phyloP scores from a whole-genome alignment of 805 yeast genomes.

The Tetrapisispora pingtungensis region DNA sequence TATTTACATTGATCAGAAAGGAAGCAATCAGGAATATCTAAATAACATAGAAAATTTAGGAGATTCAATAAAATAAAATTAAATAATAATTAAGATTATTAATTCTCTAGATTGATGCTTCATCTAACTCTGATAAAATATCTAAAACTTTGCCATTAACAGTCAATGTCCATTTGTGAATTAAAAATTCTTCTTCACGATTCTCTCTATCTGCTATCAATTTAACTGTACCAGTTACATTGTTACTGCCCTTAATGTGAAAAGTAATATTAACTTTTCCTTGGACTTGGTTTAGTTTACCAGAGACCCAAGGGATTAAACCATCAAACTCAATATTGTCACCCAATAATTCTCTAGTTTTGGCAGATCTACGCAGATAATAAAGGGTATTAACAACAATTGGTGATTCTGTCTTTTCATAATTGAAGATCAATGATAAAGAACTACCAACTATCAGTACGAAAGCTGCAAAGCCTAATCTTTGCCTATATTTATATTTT shows the following conservation, averaged over 20 bases:
- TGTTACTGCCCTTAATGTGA: conserved; percentile 56
- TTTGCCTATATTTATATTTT: conserved; percentile 40
- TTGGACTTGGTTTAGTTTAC: conserved; percentile 71
- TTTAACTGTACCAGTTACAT: conserved; percentile 41
- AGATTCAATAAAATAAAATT: background rate
- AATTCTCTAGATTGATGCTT: background rate
- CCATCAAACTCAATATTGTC: conserved; percentile 63
- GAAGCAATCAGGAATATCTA: too few relatives aligned
- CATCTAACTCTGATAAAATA: conserved; percentile 37
- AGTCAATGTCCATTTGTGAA: conserved; percentile 53
- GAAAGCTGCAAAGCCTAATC: conserved; percentile 47
- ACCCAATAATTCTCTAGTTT: conserved; percentile 58
- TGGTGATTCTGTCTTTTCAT: conserved; percentile 87
- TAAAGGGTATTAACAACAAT: conserved; percentile 79
- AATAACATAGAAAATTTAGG: too few relatives aligned
- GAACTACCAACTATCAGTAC: conserved; percentile 43
- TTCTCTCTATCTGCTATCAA: conserved; percentile 65
- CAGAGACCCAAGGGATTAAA: conserved; percentile 76
- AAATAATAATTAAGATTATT: background rate
- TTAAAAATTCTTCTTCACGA: conserved; percentile 45
- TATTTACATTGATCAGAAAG: background rate
- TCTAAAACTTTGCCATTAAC: conserved; percentile 39
- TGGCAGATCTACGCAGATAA: conserved; percentile 65
- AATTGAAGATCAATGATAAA: conserved; percentile 68
- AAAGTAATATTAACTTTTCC: conserved; percentile 72